phyloP scores from a whole-genome alignment of 352 stramenopile species.

The Globisporangium recalcitrans region DNA sequence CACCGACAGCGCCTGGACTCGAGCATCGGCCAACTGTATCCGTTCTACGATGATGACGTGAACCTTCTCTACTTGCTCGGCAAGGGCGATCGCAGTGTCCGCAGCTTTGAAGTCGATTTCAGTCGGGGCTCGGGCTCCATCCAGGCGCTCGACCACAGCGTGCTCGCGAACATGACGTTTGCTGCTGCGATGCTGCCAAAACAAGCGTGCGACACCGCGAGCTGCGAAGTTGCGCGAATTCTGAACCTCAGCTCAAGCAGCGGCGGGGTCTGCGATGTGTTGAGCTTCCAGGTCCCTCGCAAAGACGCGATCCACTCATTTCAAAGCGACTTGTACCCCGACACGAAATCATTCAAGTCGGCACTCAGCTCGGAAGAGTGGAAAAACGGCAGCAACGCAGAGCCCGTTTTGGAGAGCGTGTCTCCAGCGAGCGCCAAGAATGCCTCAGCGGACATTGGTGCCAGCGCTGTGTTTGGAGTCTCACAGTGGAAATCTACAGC shows the following conservation, averaged over 20 bases:
- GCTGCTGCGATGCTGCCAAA: constrained; percentile 52
- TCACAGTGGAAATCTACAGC: background rate
- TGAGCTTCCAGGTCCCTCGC: constrained; percentile 64
- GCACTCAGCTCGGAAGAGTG: constrained; percentile 44
- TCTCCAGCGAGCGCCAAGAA: constrained; percentile 21
- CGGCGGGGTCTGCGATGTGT: constrained; percentile 46
- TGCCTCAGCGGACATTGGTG: constrained; percentile 7
- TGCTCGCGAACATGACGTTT: constrained; percentile 53
- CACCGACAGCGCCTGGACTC: constrained; percentile 60
- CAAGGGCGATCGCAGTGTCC: constrained; percentile 60
- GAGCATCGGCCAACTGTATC: constrained; percentile 59
- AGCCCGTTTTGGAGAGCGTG: constrained; percentile 37
- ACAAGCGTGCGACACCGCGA: constrained; percentile 34
- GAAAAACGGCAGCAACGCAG: constrained; percentile 33
- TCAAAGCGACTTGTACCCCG: constrained; percentile 73
- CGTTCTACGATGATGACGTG: constrained; percentile 63
- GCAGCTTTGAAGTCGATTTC: constrained; percentile 56
- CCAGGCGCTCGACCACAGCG: constrained; percentile 47
- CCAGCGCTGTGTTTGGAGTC: constrained; percentile 30
- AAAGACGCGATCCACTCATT: constrained; percentile 56
- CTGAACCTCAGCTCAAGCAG: constrained; percentile 48
- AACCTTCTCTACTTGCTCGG: constrained; percentile 67
- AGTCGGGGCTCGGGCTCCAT: constrained; percentile 24
- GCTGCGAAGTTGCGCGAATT: constrained; percentile 62
- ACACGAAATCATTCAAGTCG: constrained; percentile 34